Evolutionary conservation across 1,284 basidiomycete species (phyloP).

Genomic region (Trametes versicolor): DNA sequence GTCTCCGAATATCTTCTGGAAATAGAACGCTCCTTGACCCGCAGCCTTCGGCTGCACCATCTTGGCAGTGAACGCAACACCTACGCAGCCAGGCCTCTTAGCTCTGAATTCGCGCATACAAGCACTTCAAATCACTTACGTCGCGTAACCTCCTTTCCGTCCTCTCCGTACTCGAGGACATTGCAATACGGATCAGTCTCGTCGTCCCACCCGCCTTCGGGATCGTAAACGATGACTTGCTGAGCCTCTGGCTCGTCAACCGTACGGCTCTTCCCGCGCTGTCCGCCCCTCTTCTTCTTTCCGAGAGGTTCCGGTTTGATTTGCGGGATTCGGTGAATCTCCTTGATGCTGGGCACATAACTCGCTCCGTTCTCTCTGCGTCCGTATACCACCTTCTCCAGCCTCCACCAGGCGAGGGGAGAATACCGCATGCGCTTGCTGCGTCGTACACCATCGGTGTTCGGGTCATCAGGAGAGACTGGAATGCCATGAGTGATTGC

Average conservation of each 20-base stretch:
- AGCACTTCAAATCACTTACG: slow-evolving; percentile 61
- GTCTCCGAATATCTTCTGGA: slow-evolving; percentile 96
- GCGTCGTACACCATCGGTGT: slow-evolving; percentile 72
- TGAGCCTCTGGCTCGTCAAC: slow-evolving; percentile 50
- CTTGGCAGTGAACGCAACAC: slow-evolving; percentile 78
- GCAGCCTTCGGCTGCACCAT: slow-evolving; percentile 69
- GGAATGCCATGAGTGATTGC: background rate
- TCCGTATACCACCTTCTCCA: slow-evolving; percentile 88
- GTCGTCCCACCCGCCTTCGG: slow-evolving; percentile 91
- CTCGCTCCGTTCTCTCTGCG: slow-evolving; percentile 62
- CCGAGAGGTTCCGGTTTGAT: slow-evolving; percentile 68
- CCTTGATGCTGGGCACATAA: slow-evolving; percentile 83
- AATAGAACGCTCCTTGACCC: slow-evolving; percentile 77
- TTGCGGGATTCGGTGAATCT: slow-evolving; percentile 83
- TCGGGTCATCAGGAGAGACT: slow-evolving; percentile 36
- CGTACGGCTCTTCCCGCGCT: slow-evolving; percentile 52
- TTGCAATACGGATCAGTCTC: slow-evolving; percentile 74
- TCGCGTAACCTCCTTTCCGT: slow-evolving; percentile 65
- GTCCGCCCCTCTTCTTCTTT: slow-evolving; percentile 50
- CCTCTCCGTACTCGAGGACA: slow-evolving; percentile 74
- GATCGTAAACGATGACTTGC: slow-evolving; percentile 52
- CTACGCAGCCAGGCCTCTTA: slow-evolving; percentile 47
- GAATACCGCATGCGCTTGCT: slow-evolving; percentile 76
- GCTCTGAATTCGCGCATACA: background rate
- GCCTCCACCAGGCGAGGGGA: slow-evolving; percentile 95